Percentiles rank a stretch among this genome's conserved stretches.
phyloP scores from a whole-genome alignment of 129 eudicot species.

The Oenanthe sinensis region DNA sequence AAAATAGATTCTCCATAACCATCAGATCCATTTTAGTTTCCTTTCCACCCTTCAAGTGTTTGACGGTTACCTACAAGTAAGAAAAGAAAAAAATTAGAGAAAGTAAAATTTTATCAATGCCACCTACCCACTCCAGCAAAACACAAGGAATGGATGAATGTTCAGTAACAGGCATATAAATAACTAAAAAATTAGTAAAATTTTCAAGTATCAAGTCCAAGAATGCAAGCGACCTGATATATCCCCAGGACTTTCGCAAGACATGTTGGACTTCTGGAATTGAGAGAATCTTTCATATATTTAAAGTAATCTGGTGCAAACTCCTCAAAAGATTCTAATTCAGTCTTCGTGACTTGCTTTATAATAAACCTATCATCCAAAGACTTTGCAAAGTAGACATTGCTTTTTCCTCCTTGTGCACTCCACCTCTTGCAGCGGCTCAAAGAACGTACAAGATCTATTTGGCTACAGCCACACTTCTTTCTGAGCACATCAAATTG shows the following conservation, averaged over 20 bases:
- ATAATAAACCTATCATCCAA: slow-evolving; percentile 85
- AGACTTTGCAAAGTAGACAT: slow-evolving; percentile 80
- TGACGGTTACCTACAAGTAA: slow-evolving; percentile 48
- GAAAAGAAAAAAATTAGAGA: slow-evolving; percentile 2
- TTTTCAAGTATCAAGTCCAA: background rate
- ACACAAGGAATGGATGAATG: background rate
- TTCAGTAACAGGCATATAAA: background rate
- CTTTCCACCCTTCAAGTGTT: slow-evolving; percentile 63
- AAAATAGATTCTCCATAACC: slow-evolving; percentile 95
- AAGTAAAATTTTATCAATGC: background rate
- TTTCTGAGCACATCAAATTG: slow-evolving; percentile 66
- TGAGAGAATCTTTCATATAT: slow-evolving; percentile 60
- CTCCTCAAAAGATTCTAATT: slow-evolving; percentile 80
- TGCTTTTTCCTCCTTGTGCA: slow-evolving; percentile 97
- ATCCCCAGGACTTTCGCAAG: slow-evolving; percentile 92
- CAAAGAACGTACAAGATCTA: slow-evolving; percentile 71
- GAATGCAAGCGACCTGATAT: slow-evolving; percentile 51
- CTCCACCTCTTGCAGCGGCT: slow-evolving; percentile 90
- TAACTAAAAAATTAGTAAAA: background rate
- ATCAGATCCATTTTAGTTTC: slow-evolving; percentile 81
- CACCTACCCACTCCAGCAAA: background rate
- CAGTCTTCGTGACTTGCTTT: slow-evolving; percentile 84
- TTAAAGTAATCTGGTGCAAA: slow-evolving; percentile 79
- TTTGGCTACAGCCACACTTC: slow-evolving; percentile 61
- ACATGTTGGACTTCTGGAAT: slow-evolving; percentile 87